Conservation (phyloP, 148 eudicot species). For the Amaranthus palmeri region DNA sequence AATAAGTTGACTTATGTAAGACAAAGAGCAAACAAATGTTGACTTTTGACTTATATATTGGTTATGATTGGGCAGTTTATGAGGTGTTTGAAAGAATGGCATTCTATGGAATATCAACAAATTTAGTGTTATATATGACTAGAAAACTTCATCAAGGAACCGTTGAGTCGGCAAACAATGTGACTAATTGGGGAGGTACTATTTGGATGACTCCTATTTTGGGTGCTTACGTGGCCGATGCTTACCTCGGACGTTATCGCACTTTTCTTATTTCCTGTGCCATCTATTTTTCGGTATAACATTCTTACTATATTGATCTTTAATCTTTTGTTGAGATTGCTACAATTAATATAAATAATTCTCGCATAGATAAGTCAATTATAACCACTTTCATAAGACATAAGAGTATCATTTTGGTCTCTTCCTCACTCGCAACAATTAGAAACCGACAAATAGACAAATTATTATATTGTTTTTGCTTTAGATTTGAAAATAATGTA, state of each 20-base stretch:
- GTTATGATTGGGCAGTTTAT: constrained; percentile 41
- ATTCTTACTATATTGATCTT: background rate
- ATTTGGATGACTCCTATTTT: constrained; percentile 80
- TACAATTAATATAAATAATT: too few relatives aligned
- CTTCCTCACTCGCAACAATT: too few relatives aligned
- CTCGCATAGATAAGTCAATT: too few relatives aligned
- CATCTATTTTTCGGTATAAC: constrained; percentile 55
- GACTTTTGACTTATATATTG: background rate
- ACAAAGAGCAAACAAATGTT: constrained; percentile 4
- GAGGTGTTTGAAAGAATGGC: constrained; percentile 89
- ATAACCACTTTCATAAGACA: too few relatives aligned
- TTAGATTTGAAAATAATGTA: too few relatives aligned
- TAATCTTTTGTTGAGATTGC: too few relatives aligned
- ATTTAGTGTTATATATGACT: constrained; percentile 71
- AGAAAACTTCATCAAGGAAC: constrained; percentile 74
- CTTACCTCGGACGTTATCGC: constrained; percentile 78
- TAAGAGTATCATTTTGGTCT: too few relatives aligned
- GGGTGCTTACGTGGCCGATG: constrained; percentile 85
- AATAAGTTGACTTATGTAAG: background rate
- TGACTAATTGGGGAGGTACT: constrained; percentile 84
- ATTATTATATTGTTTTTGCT: too few relatives aligned
- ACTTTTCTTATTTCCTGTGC: constrained; percentile 59
- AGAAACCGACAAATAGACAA: too few relatives aligned
- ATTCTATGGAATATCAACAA: constrained; percentile 75
- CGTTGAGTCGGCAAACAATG: constrained; percentile 59